Conservation (phyloP, 129 eudicot species). For the Daucus carota region DH1_v3.0 NC_030382.2:40945001-40945500, state of each 20-base stretch:
- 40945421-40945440: background rate
- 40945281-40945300: conserved; percentile 62
- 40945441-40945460: background rate
- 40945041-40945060: conserved; percentile 1
- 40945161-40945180: conserved; percentile 77
- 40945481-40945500: background rate
- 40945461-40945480: background rate
- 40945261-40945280: conserved; percentile 62
- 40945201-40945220: conserved; percentile 67
- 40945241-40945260: conserved; percentile 69
- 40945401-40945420: background rate
- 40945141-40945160: conserved; percentile 87
- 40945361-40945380: background rate
- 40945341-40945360: conserved; percentile 34
- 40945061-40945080: conserved; percentile 15
- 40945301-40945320: conserved; percentile 60
- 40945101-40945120: conserved; percentile 49
- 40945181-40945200: conserved; percentile 76
- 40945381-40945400: background rate
- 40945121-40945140: conserved; percentile 65
- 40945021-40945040: background rate
- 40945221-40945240: conserved; percentile 61
- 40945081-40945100: background rate
- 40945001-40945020: background rate
- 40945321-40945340: conserved; percentile 60